Percentiles rank a stretch among this genome's conserved stretches.
Conservation (phyloP, 768 basidiomycete genomes). For the Boletus vinaceobasis region DNA sequence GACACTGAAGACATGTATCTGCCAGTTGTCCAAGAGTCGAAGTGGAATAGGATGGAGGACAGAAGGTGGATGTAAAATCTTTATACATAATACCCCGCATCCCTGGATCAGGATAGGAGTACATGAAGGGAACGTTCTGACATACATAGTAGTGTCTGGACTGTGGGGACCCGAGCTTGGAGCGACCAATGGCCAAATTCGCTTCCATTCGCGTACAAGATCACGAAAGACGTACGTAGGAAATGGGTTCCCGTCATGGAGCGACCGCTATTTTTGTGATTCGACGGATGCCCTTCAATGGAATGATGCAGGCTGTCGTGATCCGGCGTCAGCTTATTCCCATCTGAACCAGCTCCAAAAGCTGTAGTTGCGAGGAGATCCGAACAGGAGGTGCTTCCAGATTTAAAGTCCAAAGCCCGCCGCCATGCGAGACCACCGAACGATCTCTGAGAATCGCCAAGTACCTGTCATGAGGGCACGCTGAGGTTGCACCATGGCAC, state of each 20-base stretch:
- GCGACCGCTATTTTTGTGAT: slow-evolving; percentile 16
- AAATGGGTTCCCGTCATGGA: background rate
- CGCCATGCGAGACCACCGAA: background rate
- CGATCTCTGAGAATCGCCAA: too few relatives aligned
- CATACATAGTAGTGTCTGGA: too few relatives aligned
- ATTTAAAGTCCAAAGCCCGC: background rate
- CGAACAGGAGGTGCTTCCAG: background rate
- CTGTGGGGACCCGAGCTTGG: background rate
- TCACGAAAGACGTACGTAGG: background rate
- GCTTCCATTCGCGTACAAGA: background rate
- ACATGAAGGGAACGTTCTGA: too few relatives aligned
- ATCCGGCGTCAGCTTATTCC: background rate
- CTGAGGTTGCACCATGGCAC: too few relatives aligned
- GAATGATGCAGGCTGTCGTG: background rate
- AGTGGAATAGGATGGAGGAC: background rate
- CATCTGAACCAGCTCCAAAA: background rate
- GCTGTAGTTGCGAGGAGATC: background rate
- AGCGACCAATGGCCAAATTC: slow-evolving; percentile 21
- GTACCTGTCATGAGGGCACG: background rate
- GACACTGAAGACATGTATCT: slow-evolving; percentile 19
- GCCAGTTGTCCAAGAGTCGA: background rate
- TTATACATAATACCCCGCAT: slow-evolving; percentile 20
- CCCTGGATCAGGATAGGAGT: background rate
- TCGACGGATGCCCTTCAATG: background rate
- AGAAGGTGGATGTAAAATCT: background rate